Evolutionary conservation across 805 yeast species (phyloP).

Genomic region (Spathaspora girioi): DNA sequence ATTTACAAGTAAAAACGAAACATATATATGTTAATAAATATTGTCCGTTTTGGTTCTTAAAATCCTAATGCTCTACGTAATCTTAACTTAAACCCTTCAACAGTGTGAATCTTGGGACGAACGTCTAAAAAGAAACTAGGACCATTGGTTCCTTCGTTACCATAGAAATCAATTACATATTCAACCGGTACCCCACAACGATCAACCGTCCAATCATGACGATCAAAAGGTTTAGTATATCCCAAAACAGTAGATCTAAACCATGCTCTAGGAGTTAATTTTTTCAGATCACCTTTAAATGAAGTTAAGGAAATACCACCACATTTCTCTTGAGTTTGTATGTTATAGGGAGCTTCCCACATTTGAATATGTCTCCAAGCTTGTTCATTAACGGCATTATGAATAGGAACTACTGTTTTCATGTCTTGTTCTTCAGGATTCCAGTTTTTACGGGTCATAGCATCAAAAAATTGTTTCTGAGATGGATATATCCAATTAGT

Average conservation of each 20-base stretch:
- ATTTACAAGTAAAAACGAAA: background rate
- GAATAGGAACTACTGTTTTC: constrained; percentile 90
- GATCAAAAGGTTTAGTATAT: constrained; percentile 78
- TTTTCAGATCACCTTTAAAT: constrained; percentile 84
- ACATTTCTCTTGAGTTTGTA: constrained; percentile 48
- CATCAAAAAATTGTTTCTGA: constrained; percentile 89
- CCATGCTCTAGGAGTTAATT: constrained; percentile 84
- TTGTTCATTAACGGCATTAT: constrained; percentile 87
- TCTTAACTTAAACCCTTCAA: constrained; percentile 79
- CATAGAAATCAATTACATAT: constrained; percentile 90
- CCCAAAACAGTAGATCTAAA: constrained; percentile 63
- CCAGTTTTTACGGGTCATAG: constrained; percentile 91
- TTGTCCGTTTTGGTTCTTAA: background rate
- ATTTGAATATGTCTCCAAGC: constrained; percentile 81
- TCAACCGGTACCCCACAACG: constrained; percentile 82
- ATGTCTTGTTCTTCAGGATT: constrained; percentile 77
- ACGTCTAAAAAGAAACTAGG: constrained; percentile 74
- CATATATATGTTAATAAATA: background rate
- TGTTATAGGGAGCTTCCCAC: constrained; percentile 71
- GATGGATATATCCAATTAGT: constrained; percentile 93
- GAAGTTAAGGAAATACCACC: constrained; percentile 84
- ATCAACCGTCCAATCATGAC: constrained; percentile 92
- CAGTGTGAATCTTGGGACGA: constrained; percentile 80
- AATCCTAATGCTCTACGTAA: constrained; percentile 47
- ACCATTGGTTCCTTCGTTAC: constrained; percentile 40